Evolutionary conservation across 225 moss, liverwort and hornwort species (phyloP).

Genomic region (Physcomitrium patens): DNA sequence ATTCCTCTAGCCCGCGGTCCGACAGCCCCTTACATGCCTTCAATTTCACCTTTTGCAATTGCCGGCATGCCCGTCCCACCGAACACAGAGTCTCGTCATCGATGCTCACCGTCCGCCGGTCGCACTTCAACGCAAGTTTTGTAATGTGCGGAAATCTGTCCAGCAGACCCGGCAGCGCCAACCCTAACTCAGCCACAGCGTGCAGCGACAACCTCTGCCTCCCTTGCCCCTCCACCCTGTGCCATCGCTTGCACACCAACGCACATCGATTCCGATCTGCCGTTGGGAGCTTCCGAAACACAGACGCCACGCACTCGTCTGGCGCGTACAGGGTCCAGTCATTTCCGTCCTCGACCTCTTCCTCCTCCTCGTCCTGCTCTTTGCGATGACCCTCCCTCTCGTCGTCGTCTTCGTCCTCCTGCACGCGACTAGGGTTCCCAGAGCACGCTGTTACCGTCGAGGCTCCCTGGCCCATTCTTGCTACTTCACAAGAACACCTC

Average conservation of each 20-base stretch:
- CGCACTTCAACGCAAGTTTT: slow-evolving; percentile 90
- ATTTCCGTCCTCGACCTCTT: slow-evolving; percentile 36
- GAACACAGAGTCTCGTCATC: slow-evolving; percentile 74
- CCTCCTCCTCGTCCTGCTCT: slow-evolving; percentile 2
- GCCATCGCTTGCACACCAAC: slow-evolving; percentile 91
- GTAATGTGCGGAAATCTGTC: slow-evolving; percentile 81
- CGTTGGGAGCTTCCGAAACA: slow-evolving; percentile 80
- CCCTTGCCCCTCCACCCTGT: slow-evolving; percentile 81
- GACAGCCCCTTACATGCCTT: slow-evolving; percentile 93
- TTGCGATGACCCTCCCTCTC: slow-evolving; percentile 21
- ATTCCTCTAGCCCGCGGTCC: slow-evolving; percentile 79
- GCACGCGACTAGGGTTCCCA: slow-evolving; percentile 48
- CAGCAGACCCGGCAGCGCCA: slow-evolving; percentile 61
- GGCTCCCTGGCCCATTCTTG: slow-evolving; percentile 56
- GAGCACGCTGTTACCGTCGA: slow-evolving; percentile 64
- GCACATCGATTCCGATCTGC: slow-evolving; percentile 81
- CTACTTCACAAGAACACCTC: slow-evolving; percentile 19
- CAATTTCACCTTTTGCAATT: slow-evolving; percentile 90
- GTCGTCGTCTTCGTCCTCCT: slow-evolving; percentile 41
- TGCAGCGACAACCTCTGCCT: slow-evolving; percentile 77
- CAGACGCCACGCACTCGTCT: slow-evolving; percentile 87
- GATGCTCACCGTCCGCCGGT: slow-evolving; percentile 74
- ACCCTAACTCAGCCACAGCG: slow-evolving; percentile 60
- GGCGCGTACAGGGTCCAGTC: slow-evolving; percentile 77
- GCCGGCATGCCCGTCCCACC: slow-evolving; percentile 78